These are phyloP conservation scores for Coprinopsis strossmayeri DNA, from an alignment of 768 basidiomycete genomes.

Conservation along the genomic window DNA sequence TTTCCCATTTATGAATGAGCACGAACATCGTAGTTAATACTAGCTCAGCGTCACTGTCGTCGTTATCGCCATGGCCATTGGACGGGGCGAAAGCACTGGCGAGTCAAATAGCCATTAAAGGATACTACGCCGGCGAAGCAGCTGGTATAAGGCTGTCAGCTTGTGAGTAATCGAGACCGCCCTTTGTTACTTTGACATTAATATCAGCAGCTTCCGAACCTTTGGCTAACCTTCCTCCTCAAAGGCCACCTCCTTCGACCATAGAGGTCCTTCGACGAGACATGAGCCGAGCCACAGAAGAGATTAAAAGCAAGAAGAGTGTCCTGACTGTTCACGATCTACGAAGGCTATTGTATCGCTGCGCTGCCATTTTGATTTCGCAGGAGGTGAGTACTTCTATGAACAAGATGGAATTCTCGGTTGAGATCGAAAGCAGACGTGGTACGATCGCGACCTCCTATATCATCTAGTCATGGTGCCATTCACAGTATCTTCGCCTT, in stretches of 20 bases:
- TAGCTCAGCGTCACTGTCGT: slow-evolving; percentile 44
- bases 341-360: slow-evolving; percentile 79
- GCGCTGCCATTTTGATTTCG: slow-evolving; percentile 75
- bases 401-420: not conserved
- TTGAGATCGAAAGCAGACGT: not conserved
- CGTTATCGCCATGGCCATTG: slow-evolving; percentile 56
- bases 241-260: slow-evolving; percentile 52
- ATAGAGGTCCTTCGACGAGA: slow-evolving; percentile 61
- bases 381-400: no score
- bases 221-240: slow-evolving; percentile 56
- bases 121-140: slow-evolving; percentile 84
- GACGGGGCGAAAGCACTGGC: slow-evolving; percentile 80
- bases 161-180: slow-evolving; percentile 13
- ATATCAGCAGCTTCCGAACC: slow-evolving; percentile 42
- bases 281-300: slow-evolving; percentile 57
- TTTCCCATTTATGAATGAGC: not conserved
- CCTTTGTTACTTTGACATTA: not conserved
- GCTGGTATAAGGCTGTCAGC: slow-evolving; percentile 73
- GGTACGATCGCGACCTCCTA: slow-evolving; percentile 66
- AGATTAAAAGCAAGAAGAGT: slow-evolving; percentile 67
- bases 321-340: slow-evolving; percentile 77
- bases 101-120: slow-evolving; percentile 84
- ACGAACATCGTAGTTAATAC: slow-evolving; percentile 1
- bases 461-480: slow-evolving; percentile 85
- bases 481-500: slow-evolving; percentile 82